A percentile compares a stretch with the other conserved stretches of the same genome.
These are phyloP conservation scores for Fusarium albosuccineum DNA, from an alignment of 2,329 filamentous ascomycete species.

Conservation along the genomic window DNA sequence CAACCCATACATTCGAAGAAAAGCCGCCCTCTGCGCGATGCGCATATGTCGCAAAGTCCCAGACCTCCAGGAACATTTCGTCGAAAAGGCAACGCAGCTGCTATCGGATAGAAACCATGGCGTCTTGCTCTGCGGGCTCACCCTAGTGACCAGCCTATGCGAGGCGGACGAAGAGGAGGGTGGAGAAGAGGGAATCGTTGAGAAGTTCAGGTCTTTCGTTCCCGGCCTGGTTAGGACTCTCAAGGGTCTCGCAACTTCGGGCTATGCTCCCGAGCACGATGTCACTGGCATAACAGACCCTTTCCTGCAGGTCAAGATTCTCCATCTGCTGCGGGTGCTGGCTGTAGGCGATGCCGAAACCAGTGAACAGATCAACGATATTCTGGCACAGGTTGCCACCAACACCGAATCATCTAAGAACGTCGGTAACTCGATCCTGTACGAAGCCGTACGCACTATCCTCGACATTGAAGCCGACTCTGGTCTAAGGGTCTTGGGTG, in stretches of 20 bases:
- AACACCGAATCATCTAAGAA: constrained; percentile 99
- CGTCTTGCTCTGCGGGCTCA: constrained; percentile 91
- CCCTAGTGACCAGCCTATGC: constrained; percentile 90
- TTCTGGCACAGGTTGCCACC: constrained; percentile 95
- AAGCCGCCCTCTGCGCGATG: constrained; percentile 99
- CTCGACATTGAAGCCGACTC: constrained; percentile 98
- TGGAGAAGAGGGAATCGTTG: constrained; percentile 88
- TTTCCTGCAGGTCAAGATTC: constrained; percentile 96
- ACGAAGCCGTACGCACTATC: constrained; percentile 96
- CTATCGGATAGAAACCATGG: constrained; percentile 96
- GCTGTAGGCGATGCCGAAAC: constrained; percentile 87
- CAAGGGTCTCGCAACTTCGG: constrained; percentile 92
- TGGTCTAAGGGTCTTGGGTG: constrained; percentile 90
- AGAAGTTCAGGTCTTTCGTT: constrained; percentile 91
- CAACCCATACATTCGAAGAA: constrained; percentile 98
- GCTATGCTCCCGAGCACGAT: constrained; percentile 97
- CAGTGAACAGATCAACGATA: constrained; percentile 98
- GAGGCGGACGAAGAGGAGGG: constrained; percentile 94
- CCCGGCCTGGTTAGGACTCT: constrained; percentile 88
- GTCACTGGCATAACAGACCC: constrained; percentile 98
- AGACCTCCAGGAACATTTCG: constrained; percentile 95
- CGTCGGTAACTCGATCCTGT: constrained; percentile 97
- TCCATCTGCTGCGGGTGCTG: constrained; percentile 86
- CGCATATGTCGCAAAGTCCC: constrained; percentile 98
- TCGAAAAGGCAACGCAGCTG: constrained; percentile 91